Evolutionary conservation across 257 asterid species (phyloP).

Genomic region (Nicotiana obtusifolia): DNA sequence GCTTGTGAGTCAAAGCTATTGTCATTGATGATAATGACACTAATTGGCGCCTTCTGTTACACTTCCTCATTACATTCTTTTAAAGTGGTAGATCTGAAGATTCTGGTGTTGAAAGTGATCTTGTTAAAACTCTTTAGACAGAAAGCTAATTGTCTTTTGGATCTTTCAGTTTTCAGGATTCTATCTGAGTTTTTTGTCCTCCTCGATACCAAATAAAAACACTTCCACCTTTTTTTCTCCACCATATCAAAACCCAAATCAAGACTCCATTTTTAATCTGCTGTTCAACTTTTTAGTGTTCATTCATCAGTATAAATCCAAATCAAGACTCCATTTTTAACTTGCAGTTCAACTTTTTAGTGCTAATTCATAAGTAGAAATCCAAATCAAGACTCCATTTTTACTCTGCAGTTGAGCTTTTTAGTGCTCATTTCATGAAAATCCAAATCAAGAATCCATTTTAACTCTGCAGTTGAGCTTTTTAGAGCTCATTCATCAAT

Average conservation of each 20-base stretch:
- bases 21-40: constrained; percentile 40
- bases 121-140: background rate
- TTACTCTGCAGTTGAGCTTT: background rate
- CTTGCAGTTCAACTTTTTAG: constrained; percentile 11
- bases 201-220: background rate
- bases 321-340: background rate
- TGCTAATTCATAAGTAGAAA: background rate
- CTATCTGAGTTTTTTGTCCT: no score
- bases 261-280: background rate
- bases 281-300: background rate
- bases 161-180: constrained; percentile 6
- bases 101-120: background rate
- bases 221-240: background rate
- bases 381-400: background rate
- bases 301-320: background rate
- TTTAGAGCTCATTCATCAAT: background rate
- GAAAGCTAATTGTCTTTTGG: constrained; percentile 1
- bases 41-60: constrained; percentile 47
- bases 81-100: constrained; percentile 39
- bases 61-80: constrained; percentile 10
- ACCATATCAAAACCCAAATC: background rate
- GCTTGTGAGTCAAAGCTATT: constrained; percentile 26
- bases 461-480: background rate
- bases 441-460: background rate
- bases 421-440: background rate